Conservation (phyloP, 139 green algal species). For the Picochlorum sp. region DNA sequence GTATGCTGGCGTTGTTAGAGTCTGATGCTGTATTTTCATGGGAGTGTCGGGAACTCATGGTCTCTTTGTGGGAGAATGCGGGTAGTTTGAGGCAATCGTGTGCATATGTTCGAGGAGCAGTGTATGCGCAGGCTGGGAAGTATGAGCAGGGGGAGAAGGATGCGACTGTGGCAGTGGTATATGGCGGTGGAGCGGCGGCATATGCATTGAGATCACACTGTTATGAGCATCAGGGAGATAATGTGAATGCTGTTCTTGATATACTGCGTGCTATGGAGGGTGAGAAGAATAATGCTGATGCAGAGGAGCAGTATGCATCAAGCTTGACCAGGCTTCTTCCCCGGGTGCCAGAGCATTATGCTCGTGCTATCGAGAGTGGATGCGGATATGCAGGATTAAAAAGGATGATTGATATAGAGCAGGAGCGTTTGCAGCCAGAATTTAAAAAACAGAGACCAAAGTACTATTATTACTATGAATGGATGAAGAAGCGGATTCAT, state of each 20-base stretch:
- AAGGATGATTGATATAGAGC: slow-evolving; percentile 20
- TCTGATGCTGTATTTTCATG: not conserved
- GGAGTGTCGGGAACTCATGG: not conserved
- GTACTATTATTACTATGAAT: slow-evolving; percentile 71
- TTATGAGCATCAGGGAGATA: slow-evolving; percentile 24
- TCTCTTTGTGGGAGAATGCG: not conserved
- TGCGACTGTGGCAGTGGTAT: slow-evolving; percentile 11
- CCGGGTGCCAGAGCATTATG: slow-evolving; percentile 27
- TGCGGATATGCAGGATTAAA: slow-evolving; percentile 21
- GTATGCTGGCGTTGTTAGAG: slow-evolving; percentile 2
- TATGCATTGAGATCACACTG: slow-evolving; percentile 14
- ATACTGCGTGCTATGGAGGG: slow-evolving; percentile 8
- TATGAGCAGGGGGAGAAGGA: slow-evolving; percentile 19
- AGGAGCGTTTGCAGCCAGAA: slow-evolving; percentile 32
- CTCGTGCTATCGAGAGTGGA: slow-evolving; percentile 3
- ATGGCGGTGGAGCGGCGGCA: slow-evolving; percentile 27
- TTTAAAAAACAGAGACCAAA: slow-evolving; percentile 44
- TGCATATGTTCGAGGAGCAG: slow-evolving; percentile 16
- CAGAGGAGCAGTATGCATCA: not conserved
- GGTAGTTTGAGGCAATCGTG: slow-evolving; percentile 4
- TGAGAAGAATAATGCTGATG: not conserved
- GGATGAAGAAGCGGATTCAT: slow-evolving; percentile 56
- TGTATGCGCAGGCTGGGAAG: slow-evolving; percentile 15
- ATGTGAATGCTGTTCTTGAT: slow-evolving; percentile 18
- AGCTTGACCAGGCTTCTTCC: slow-evolving; percentile 25